A percentile compares a stretch with the other conserved stretches of the same genome.
Evolutionary conservation across 306 rosid genomes (phyloP).

Genomic region (Prunus padus): DNA sequence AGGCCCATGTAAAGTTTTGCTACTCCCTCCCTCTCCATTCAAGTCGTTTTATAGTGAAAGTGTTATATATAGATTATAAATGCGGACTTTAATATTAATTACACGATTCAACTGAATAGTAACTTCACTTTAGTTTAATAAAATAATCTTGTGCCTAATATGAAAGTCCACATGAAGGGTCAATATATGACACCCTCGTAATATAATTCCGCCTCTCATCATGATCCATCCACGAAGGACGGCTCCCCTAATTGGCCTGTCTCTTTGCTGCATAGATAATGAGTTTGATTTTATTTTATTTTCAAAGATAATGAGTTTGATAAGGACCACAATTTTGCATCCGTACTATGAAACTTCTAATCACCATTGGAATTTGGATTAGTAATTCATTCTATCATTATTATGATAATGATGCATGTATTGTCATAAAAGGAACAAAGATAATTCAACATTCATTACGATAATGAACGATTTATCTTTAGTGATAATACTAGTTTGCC

Average conservation of each 20-base stretch:
- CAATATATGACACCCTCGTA: too few relatives aligned
- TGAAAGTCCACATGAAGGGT: too few relatives aligned
- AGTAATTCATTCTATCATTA: constrained; percentile 17
- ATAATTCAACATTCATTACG: background rate
- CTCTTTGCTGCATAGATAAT: background rate
- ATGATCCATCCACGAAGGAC: background rate
- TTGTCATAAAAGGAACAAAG: background rate
- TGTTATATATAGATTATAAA: too few relatives aligned
- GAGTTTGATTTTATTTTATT: too few relatives aligned
- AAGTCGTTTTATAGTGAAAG: too few relatives aligned
- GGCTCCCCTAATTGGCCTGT: constrained; percentile 11
- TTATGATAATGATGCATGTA: constrained; percentile 6
- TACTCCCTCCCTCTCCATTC: too few relatives aligned
- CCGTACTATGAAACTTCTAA: constrained; percentile 24
- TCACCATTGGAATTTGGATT: background rate
- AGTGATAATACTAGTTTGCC: background rate
- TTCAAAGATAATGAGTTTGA: constrained; percentile 18
- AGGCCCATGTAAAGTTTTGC: constrained; percentile 22
- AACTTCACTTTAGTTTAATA: too few relatives aligned
- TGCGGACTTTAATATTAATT: too few relatives aligned
- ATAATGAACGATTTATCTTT: background rate
- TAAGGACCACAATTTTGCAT: constrained; percentile 18
- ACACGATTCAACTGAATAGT: too few relatives aligned
- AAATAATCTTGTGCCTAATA: too few relatives aligned
- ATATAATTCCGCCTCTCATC: too few relatives aligned